These are phyloP conservation scores for Leptographium wingfieldii DNA, from an alignment of 2,329 filamentous ascomycete genomes.

Conservation along the genomic window DNA sequence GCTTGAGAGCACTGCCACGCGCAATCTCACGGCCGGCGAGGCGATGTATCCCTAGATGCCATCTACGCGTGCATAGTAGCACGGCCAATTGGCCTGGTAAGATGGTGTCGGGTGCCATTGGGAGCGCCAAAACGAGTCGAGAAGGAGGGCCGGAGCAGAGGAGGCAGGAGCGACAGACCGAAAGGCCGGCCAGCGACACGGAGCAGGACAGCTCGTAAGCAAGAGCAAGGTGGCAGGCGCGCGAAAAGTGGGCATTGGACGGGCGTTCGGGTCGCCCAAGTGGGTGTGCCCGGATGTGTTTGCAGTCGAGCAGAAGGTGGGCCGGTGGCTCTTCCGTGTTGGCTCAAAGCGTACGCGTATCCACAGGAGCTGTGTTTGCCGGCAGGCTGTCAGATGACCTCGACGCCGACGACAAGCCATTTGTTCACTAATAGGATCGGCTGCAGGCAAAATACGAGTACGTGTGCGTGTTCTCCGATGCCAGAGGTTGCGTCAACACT, in stretches of 20 bases:
- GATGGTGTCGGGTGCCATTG: too few species aligned
- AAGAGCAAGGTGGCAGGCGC: background rate
- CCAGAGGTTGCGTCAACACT: background rate
- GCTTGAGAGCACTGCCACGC: background rate
- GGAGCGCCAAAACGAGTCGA: background rate
- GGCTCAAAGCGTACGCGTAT: slow-evolving; percentile 2
- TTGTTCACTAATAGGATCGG: background rate
- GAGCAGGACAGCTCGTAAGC: background rate
- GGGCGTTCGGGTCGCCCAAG: background rate
- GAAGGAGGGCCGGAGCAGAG: background rate
- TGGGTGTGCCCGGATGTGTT: background rate
- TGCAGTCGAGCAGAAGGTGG: too few species aligned
- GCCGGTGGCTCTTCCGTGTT: background rate
- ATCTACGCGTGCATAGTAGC: background rate
- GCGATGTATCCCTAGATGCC: background rate
- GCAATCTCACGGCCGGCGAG: background rate
- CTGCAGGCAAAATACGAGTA: background rate
- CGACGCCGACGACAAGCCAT: too few species aligned
- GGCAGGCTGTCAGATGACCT: slow-evolving; percentile 1
- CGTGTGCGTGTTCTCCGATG: background rate
- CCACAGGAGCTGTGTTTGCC: slow-evolving; percentile 12
- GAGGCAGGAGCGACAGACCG: background rate
- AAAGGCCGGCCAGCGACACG: background rate
- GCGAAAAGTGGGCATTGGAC: background rate
- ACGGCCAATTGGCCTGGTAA: background rate